These are phyloP conservation scores for Neonectria ditissima DNA, from an alignment of 2,329 filamentous ascomycete genomes.

Conservation along the genomic window DNA sequence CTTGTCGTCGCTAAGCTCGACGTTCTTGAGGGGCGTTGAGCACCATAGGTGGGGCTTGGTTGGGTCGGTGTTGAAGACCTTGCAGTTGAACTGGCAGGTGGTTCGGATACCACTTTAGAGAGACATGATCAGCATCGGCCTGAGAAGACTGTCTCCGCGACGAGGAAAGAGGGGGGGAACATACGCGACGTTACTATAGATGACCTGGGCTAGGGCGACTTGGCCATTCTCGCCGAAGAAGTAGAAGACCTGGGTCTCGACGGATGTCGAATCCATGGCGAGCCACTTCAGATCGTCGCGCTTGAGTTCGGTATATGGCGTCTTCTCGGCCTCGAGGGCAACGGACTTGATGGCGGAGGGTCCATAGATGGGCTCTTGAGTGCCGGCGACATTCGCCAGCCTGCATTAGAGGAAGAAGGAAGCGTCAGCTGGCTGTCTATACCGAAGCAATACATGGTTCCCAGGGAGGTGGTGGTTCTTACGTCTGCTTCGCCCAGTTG, in stretches of 20 bases:
- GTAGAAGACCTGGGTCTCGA: slow-evolving; percentile 97
- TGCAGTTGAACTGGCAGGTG: slow-evolving; percentile 93
- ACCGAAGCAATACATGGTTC: background rate
- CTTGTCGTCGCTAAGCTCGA: slow-evolving; percentile 87
- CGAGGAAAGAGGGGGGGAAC: slow-evolving; percentile 45
- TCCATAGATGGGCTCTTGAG: slow-evolving; percentile 95
- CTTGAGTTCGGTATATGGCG: slow-evolving; percentile 82
- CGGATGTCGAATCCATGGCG: slow-evolving; percentile 83
- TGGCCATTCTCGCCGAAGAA: slow-evolving; percentile 82
- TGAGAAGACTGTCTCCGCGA: background rate
- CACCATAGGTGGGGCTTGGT: slow-evolving; percentile 85
- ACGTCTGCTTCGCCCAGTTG: slow-evolving; percentile 96
- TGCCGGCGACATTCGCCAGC: slow-evolving; percentile 87
- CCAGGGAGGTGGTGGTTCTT: slow-evolving; percentile 52
- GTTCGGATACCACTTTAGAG: slow-evolving; percentile 81
- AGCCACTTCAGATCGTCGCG: slow-evolving; percentile 87
- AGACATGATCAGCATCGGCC: slow-evolving; percentile 30
- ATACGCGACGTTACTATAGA: slow-evolving; percentile 98
- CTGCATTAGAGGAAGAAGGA: slow-evolving; percentile 50
- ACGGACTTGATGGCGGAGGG: slow-evolving; percentile 88
- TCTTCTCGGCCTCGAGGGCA: slow-evolving; percentile 80
- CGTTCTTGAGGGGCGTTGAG: slow-evolving; percentile 81
- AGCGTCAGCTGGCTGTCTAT: slow-evolving; percentile 32
- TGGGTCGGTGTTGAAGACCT: slow-evolving; percentile 84
- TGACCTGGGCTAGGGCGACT: slow-evolving; percentile 86